Base-by-base conservation (phyloP, 1,284 basidiomycete species). In the Anthracocystis panici-leucophaei region DNA sequence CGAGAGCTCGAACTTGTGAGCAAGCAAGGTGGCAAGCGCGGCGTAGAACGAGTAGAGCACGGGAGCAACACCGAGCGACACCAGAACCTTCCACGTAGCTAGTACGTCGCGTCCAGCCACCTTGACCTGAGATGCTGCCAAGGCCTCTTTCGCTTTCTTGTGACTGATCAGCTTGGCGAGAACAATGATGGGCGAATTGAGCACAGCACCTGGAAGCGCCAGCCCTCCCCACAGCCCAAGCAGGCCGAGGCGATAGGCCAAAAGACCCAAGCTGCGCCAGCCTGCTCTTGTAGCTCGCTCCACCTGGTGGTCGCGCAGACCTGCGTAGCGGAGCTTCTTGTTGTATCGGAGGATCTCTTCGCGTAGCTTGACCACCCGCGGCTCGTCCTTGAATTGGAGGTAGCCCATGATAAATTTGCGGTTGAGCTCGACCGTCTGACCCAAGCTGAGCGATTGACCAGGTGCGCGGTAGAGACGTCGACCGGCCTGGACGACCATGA, bases 221-320 rank as follows among this genome's bases (percentile, higher is more conserved):
- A 99, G 88, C 44, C 91, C 87, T 1, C 92, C 89, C 97, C 97
- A 99, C 48, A 92, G 89, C 29, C 90, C 85, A 38, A 99, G 88
- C 35, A 99, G 88, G 6, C 90, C 89, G 44, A 93, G 87, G 27
- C 97, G 91, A 86, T 98, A 99, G 9, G 90, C 87, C 29, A 99
- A 88, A 40, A 99, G 88, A 40, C 94, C 90, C 3, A 96, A 86
- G 2, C 92, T 93, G 85, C 97, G 95, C 92, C 95, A 93, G 54
- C 91, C 89, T 10, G 86, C 85, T 10, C 86, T 78, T 29, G 80
- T 82, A 90, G 92, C 82, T 90, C 87, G 79, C 89, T 91, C 76
- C 89, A 95, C 95, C 88, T 99, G 97, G 84, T 99, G 97, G 85
- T 99, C 97, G 59, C 95, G 92, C 65, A 99, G 88, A n/a, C 97